A percentile compares a stretch with the other conserved stretches of the same genome.
Conservation (phyloP, 257 asterid genomes). For the Solanum gandarillasii region DNA sequence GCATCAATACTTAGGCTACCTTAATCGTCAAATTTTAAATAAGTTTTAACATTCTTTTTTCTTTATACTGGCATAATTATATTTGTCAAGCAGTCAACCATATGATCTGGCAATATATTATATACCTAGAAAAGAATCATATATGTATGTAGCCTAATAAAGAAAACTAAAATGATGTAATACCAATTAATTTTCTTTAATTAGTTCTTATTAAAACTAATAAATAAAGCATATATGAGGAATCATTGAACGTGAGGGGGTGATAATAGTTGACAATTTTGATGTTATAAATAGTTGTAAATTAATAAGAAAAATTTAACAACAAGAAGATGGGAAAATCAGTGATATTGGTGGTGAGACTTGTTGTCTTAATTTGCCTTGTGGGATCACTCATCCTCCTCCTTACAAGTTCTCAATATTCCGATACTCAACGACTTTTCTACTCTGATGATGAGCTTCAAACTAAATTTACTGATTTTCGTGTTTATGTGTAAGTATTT, state of each 20-base stretch:
- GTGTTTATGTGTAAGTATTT: background rate
- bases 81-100: background rate
- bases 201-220: background rate
- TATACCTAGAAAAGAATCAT: background rate
- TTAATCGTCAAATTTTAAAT: no score
- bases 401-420: background rate
- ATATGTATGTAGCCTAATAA: background rate
- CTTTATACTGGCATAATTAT: background rate
- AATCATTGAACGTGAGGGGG: background rate
- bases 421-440: background rate
- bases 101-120: background rate
- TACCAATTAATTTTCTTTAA: background rate
- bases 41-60: background rate
- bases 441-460: background rate
- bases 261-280: background rate
- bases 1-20: no score
- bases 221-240: background rate
- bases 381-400: background rate
- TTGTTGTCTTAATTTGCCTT: background rate
- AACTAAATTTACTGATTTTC: background rate
- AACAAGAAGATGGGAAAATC: background rate
- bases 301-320: background rate
- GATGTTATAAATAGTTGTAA: background rate
- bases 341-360: background rate
- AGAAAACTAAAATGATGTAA: background rate